Percentiles rank a stretch among this genome's conserved stretches.
Evolutionary conservation across 306 rosid species (phyloP).

Genomic region (Alnus rubra): DNA sequence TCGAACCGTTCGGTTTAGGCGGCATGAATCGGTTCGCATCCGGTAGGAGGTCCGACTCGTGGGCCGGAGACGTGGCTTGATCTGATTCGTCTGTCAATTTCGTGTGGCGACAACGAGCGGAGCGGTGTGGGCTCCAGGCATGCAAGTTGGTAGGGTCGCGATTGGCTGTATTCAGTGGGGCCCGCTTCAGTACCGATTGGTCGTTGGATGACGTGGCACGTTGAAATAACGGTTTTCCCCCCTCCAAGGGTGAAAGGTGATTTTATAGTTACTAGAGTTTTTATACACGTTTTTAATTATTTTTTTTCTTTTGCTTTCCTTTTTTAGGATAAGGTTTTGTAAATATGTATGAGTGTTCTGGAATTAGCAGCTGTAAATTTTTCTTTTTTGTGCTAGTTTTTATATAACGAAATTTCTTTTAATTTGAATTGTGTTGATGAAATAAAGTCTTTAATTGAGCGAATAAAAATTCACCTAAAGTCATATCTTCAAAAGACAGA

Average conservation of each 20-base stretch:
- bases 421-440: neutral
- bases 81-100: neutral
- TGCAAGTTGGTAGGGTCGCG: constrained; percentile 11
- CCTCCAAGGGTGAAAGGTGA: constrained; percentile 29
- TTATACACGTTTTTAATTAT: constrained; percentile 11
- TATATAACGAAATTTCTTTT: neutral
- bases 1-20: constrained; percentile 66
- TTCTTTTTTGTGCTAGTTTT: neutral
- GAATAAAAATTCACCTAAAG: too few relatives aligned
- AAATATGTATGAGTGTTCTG: constrained; percentile 27
- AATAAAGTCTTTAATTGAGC: too few relatives aligned
- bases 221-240: constrained; percentile 51
- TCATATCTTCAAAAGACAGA: too few relatives aligned
- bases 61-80: constrained; percentile 40
- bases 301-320: neutral
- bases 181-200: constrained; percentile 15
- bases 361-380: constrained; percentile 35
- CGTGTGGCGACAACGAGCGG: constrained; percentile 18
- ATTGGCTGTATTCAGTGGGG: constrained; percentile 38
- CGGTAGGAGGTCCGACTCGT: constrained; percentile 73
- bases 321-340: constrained; percentile 30
- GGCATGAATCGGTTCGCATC: constrained; percentile 69
- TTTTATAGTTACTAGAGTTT: neutral
- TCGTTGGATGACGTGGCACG: constrained; percentile 56
- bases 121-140: constrained; percentile 28